Base-by-base conservation (phyloP, 108 stramenopile species). In the Nitzschia putrida region DNA sequence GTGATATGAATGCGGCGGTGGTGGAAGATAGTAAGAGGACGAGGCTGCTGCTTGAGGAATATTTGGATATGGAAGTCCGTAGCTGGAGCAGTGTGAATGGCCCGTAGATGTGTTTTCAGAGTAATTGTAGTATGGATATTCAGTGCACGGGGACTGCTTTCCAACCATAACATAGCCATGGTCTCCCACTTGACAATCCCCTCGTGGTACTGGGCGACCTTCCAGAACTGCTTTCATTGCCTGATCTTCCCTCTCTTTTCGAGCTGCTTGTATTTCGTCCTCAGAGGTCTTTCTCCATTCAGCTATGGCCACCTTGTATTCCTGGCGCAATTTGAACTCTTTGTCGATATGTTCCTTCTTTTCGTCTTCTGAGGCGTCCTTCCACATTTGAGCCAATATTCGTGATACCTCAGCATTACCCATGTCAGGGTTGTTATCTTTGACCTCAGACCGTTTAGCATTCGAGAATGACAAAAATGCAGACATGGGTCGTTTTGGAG, bases 401-500 rank as follows among this genome's bases (percentile, higher is more conserved):
- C 76, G 34, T 1, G 85, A 83, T 29, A 86, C 66, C 24, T 86
- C 85, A 4, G 85, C 83, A 49, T 86, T 86, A 9, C 60, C 61
- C 44, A 79, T 72, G 10, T 66, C 66, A 7, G 85, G 85, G 68
- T 86, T 53, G 23, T 71, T 55, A 11, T 75, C 55, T 41, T 79
- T 78, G 13, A 81, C 60, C 8, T 64, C 34, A 13, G 57, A 18
- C 11, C 83, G 77, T 13, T 66, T 73, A 20, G 52, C 68, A 52
- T 78, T 81, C 12, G 78, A 81, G 47, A 67, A 84, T 7, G 80
- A 71, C 34, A 83, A 41, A 57, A 80, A 86, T 18, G 85, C 77
- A n/a, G 68, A 61, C 85, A 86, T 79, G 9, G 82, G 80, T 11
- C 85, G 82, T 39, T 86, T 86, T 0, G 85, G 85, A 21, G 80